Conservation (phyloP, 208 protist genomes). For the Crithidia bombi region DNA sequence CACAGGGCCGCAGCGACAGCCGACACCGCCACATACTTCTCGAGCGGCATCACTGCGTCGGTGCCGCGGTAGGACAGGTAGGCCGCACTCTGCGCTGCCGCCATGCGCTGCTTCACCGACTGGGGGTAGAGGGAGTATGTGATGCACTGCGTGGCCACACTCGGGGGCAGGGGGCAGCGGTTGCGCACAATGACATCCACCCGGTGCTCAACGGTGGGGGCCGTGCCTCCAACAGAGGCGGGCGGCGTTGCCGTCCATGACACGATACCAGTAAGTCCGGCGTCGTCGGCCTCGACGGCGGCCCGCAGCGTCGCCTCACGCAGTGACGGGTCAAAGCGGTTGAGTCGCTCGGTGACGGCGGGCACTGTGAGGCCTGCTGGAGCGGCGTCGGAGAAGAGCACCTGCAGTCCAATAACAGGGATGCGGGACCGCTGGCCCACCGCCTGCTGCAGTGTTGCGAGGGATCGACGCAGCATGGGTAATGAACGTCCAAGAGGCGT, state of each 20-base stretch:
- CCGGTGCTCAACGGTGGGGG: conserved; percentile 1
- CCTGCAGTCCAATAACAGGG: conserved; percentile 15
- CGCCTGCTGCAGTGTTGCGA: neutral
- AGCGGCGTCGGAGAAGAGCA: conserved; percentile 12
- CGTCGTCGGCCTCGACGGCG: neutral
- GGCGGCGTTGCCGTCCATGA: neutral
- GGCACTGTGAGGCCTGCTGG: neutral
- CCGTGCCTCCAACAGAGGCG: neutral
- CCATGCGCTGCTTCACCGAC: conserved; percentile 20
- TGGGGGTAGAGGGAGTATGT: conserved; percentile 21
- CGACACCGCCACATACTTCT: conserved; percentile 32
- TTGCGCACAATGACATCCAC: conserved; percentile 21
- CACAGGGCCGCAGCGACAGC: conserved; percentile 24
- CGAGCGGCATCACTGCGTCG: conserved; percentile 17
- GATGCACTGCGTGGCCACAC: conserved; percentile 18
- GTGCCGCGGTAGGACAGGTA: conserved; percentile 31
- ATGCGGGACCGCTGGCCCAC: neutral
- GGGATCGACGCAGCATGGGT: conserved; percentile 3
- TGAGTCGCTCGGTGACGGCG: neutral
- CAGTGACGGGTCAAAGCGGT: conserved; percentile 19
- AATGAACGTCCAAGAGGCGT: no score
- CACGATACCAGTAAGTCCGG: conserved; percentile 10
- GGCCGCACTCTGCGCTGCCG: conserved; percentile 6
- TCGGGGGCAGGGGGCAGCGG: conserved; percentile 10
- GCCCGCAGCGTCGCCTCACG: neutral